Conservation (phyloP, 805 yeast genomes). For the Naumovozyma baii region DNA sequence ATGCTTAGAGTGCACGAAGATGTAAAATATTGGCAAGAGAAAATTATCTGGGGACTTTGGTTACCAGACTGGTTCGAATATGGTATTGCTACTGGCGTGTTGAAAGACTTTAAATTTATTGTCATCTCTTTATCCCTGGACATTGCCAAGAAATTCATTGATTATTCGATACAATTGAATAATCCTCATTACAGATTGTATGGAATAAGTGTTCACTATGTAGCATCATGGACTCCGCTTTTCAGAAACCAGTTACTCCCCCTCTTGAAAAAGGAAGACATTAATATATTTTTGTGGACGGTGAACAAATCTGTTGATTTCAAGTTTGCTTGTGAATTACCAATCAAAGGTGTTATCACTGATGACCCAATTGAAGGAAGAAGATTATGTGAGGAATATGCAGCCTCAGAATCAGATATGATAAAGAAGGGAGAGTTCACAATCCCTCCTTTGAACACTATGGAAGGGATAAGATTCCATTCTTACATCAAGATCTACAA, state of each 20-base stretch:
- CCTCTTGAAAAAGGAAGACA: slow-evolving; percentile 24
- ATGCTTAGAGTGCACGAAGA: slow-evolving; percentile 34
- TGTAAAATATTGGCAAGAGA: slow-evolving; percentile 35
- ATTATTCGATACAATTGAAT: slow-evolving; percentile 32
- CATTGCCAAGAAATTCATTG: slow-evolving; percentile 26
- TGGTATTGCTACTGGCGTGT: slow-evolving; percentile 33
- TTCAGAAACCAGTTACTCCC: slow-evolving; percentile 26
- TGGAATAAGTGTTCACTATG: slow-evolving; percentile 43
- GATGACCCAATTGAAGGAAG: slow-evolving; percentile 23
- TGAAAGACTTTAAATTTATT: slow-evolving; percentile 30
- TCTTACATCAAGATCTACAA: slow-evolving; percentile 13
- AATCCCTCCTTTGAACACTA: slow-evolving; percentile 11
- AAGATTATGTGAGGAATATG: slow-evolving; percentile 6
- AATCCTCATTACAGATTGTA: slow-evolving; percentile 40
- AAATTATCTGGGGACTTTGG: slow-evolving; percentile 48
- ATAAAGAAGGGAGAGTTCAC: slow-evolving; percentile 4
- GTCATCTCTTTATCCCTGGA: slow-evolving; percentile 31
- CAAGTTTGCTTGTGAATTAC: slow-evolving; percentile 21
- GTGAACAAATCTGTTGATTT: slow-evolving; percentile 33
- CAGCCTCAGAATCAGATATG: not conserved
- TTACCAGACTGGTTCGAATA: slow-evolving; percentile 35
- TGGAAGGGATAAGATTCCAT: slow-evolving; percentile 22
- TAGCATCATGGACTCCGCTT: slow-evolving; percentile 38
- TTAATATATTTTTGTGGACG: slow-evolving; percentile 44
- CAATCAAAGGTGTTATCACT: slow-evolving; percentile 26